phyloP scores from a whole-genome alignment of 1,139 yeast species.

The Wickerhamiella pararugosa region DNA sequence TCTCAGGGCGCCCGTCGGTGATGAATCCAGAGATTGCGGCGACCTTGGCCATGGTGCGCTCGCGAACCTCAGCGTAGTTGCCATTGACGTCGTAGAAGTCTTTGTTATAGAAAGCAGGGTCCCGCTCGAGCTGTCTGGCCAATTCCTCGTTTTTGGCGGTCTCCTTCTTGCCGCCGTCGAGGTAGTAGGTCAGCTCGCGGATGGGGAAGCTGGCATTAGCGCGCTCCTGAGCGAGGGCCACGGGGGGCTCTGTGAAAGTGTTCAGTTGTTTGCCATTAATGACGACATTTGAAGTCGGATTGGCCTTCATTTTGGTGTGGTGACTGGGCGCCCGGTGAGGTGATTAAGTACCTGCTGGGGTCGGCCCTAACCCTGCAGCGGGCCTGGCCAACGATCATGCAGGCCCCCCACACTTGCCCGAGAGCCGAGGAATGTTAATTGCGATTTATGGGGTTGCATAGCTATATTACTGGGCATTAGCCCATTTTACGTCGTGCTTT shows the following conservation, averaged over 20 bases:
- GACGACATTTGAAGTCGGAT: slow-evolving; percentile 19
- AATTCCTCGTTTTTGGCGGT: slow-evolving; percentile 34
- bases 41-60: slow-evolving; percentile 37
- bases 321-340: neutral
- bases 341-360: neutral
- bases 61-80: slow-evolving; percentile 31
- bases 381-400: neutral
- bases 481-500: slow-evolving; percentile 32
- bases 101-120: slow-evolving; percentile 38
- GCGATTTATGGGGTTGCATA: neutral
- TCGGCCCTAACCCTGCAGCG: slow-evolving; percentile 2
- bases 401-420: neutral
- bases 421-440: neutral
- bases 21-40: slow-evolving; percentile 33
- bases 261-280: slow-evolving; percentile 20
- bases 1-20: slow-evolving; percentile 32
- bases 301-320: slow-evolving; percentile 7
- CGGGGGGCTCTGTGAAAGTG: slow-evolving; percentile 26
- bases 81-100: slow-evolving; percentile 40
- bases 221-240: slow-evolving; percentile 35
- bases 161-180: slow-evolving; percentile 39
- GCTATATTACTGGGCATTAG: neutral
- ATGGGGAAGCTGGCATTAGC: slow-evolving; percentile 32
- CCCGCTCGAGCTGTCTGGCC: slow-evolving; percentile 36
- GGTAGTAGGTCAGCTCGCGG: slow-evolving; percentile 35